These are phyloP conservation scores for Magnusiomyces fungicola DNA, from an alignment of 1,139 yeast species.

Conservation along the genomic window DNA sequence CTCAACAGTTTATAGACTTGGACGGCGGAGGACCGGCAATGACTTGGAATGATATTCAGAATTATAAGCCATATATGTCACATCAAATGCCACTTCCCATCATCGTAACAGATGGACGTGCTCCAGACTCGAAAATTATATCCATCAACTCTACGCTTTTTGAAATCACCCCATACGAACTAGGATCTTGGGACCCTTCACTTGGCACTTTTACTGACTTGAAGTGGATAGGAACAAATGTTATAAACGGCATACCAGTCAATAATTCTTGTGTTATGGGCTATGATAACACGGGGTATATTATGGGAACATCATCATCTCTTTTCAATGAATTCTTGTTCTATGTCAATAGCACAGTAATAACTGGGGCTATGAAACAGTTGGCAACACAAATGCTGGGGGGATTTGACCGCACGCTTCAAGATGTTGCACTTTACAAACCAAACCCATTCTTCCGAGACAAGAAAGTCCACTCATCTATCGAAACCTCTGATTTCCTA, in stretches of 20 bases:
- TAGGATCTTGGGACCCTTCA: slow-evolving; percentile 83
- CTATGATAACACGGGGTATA: slow-evolving; percentile 68
- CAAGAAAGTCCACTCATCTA: slow-evolving; percentile 19
- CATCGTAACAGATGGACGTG: slow-evolving; percentile 79
- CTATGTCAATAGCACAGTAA: slow-evolving; percentile 48
- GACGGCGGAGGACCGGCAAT: slow-evolving; percentile 55
- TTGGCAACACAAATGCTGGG: slow-evolving; percentile 27
- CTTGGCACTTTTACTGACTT: slow-evolving; percentile 63
- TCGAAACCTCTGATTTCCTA: slow-evolving; percentile 25
- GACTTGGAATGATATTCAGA: slow-evolving; percentile 57
- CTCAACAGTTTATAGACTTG: slow-evolving; percentile 61
- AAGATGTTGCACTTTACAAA: slow-evolving; percentile 62
- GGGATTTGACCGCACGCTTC: slow-evolving; percentile 27
- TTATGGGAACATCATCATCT: slow-evolving; percentile 71
- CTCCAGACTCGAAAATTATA: slow-evolving; percentile 46
- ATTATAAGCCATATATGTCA: slow-evolving; percentile 45
- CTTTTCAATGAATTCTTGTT: slow-evolving; percentile 65
- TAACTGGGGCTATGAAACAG: slow-evolving; percentile 42
- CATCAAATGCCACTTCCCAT: slow-evolving; percentile 85
- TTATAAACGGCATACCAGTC: slow-evolving; percentile 44
- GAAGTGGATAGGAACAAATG: slow-evolving; percentile 64
- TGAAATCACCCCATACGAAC: slow-evolving; percentile 77
- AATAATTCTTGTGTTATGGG: slow-evolving; percentile 50
- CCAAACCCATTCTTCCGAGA: slow-evolving; percentile 67
- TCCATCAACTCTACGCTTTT: slow-evolving; percentile 69